Base-by-base conservation (phyloP, 805 yeast genomes). In the Candida chauliodis region DNA sequence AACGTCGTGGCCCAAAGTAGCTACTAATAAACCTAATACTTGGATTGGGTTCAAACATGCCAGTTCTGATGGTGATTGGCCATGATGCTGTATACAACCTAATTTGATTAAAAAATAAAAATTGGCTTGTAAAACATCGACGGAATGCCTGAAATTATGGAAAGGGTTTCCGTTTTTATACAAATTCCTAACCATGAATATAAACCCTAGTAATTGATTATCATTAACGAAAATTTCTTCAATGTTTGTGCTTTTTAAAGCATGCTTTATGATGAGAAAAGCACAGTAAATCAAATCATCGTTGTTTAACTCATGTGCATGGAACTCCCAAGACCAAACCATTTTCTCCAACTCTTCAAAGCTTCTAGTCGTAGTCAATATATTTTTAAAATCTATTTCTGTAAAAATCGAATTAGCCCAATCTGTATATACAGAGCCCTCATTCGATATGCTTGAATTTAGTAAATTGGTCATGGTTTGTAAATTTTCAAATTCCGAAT, bases 101-200 rank as follows among this genome's bases (percentile, higher is more conserved):
- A 73, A 60, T 31, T 69, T 61, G 10, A 72, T 53, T 33, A 82
- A 64, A 42, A 81, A 78, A 56, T 73, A 81, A 64, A 84, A 81
- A 22, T 91, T 79, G 2, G 95, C 95, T 62, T 93, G 99, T 53
- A 90, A 64, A 7, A 93, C 99, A 62, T 93, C 99, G 13, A 88
- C 84, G 0, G 96, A 97, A 61, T 93, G 99, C 49, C 95, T 76
- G 56, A 90, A 93, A 61, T 91, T 90, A 66, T 93, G 99, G 68
- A 91, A 93, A 13, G 91, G 87, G 57, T 90, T 90, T 8, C 88
- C 86, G 49, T 79, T 77, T 52, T 84, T 81, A 60, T 93, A 93
- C 31, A 87, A 76, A 48, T 84, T 84, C 44, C 96, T 74, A 7
- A 86, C 71, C 48, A 79, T 74, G 47, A 82, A 75, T 16, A 88